These are phyloP conservation scores for Starmerella gropengiesseri DNA, from an alignment of 805 yeast species.

Conservation along the genomic window DNA sequence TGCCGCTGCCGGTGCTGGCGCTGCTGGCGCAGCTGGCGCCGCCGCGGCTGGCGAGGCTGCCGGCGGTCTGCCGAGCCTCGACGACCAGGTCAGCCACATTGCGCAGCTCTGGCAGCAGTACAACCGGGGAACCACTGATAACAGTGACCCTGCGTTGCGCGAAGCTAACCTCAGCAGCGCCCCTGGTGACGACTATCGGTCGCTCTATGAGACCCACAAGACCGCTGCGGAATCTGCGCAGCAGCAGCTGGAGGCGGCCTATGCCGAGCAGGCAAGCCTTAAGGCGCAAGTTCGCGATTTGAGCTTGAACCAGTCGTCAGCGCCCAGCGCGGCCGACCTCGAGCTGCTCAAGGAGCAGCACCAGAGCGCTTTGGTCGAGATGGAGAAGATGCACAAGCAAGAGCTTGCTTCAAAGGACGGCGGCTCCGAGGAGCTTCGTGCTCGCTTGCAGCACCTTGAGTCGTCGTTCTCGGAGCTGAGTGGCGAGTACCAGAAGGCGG, in stretches of 20 bases:
- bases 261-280: conserved; percentile 21
- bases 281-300: conserved; percentile 23
- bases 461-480: conserved; percentile 37
- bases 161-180: not conserved
- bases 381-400: no score
- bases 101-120: conserved; percentile 16
- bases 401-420: conserved; percentile 1
- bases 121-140: conserved; percentile 5
- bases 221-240: conserved; percentile 27
- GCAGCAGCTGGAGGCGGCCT: conserved; percentile 27
- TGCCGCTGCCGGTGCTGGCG: conserved; percentile 5
- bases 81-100: conserved; percentile 13
- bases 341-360: conserved; percentile 20
- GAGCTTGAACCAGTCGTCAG: conserved; percentile 20
- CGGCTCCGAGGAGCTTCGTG: conserved; percentile 20
- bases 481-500: conserved; percentile 57
- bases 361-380: no score
- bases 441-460: conserved; percentile 34
- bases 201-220: conserved; percentile 26
- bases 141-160: conserved; percentile 7
- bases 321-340: conserved; percentile 22
- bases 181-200: conserved; percentile 11
- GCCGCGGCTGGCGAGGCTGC: conserved; percentile 5
- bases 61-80: conserved; percentile 9
- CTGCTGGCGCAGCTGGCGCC: not conserved